Evolutionary conservation across 768 basidiomycete genomes (phyloP), one percentile per base, ranked within the genome.

Genomic region (Tricholoma terreum): DNA sequence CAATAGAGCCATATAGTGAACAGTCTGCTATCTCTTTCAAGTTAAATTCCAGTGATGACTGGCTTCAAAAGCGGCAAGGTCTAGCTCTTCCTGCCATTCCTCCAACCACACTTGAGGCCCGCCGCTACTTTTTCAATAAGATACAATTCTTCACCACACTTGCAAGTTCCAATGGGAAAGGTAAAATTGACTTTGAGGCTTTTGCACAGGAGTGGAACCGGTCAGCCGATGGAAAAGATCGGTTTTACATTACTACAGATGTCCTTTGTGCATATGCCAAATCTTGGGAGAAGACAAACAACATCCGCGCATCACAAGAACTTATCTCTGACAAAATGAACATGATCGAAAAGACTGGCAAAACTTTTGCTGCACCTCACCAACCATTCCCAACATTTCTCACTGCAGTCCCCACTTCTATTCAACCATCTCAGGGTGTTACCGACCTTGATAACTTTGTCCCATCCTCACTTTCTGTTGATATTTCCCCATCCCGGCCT

Each of bases 181-280:
- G 53, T 10, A 59, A 55, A 49, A 56, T 66, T 17, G 36, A 69
- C 34, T 66, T 50, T 51, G 53, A 60, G n/a, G 54, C 52, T 2
- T 67, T 67, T 60, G 61, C 66, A 11, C 52, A 58, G 21, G 58
- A 64, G 36, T 67, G 65, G 66, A 67, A 67, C 50, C 21, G 50
- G 11, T 45, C 65, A 27, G 65, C 66, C 8, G 61, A 67, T 60
- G 66, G 66, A 27, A 66, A 64, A 22, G 52, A 53, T 17, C 54
- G 65, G 0, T 67, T 63, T 49, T 69, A 69, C 49, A 49, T 66
- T 4, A 69, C 68, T 12, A 31, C 49, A 4, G 68, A 69, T n/a
- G 63, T 69, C 33, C 55, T 69, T 17, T 27, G 22, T 15, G 58
- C 57, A 22, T 65, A 67, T 38, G 60, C 65, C n/a, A 67, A n/a